Base-by-base conservation (phyloP, 2,329 filamentous ascomycete species). In the Colletotrichum lupini region DNA sequence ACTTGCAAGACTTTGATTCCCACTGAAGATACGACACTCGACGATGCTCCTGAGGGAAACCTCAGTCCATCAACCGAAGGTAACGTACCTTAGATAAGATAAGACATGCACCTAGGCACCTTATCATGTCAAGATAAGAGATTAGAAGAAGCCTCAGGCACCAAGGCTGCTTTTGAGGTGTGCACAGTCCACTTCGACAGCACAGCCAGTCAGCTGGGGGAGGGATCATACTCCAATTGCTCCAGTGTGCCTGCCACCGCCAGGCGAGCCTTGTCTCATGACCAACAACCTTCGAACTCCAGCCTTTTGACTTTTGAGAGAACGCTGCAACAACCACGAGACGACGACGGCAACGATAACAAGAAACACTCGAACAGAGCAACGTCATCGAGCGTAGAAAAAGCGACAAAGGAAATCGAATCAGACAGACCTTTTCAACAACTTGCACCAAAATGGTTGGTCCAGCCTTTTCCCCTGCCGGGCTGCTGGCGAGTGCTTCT, bases 391-490 rank as follows among this genome's bases (percentile, higher is more conserved):
- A n/a, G 37, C 32, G 32, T 35, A 35, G 52, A 9, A 19, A 32
- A 24, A 24, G 42, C n/a, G 30, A 58, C 16, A n/a, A 70, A 72
- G 42, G 11, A 37, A 22, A 61, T 42, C 37, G 56, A 60, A 55
- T 30, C 22, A 37, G 22, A 68, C 60, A 63, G 16, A 73, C 60
- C 69, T 26, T n/a, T 26, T 42, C 9, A 16, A 56, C 30, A 30
- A 42, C 22, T 35, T 56, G 26, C 42, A 30, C 46, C 66, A 67
- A 63, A 19, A 75, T 75, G 73, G 73, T 75, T 63, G 65, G 73
- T 75, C 26, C 53, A 56, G 30, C 46, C 46, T 53, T 42, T 28
- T 14, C 37, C 56, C 42, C 61, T n/a, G 28, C 46, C 65, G n/a
- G 67, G 58, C 46, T 58, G 71, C 61, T 55, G 65, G 65, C 73